Evolutionary conservation across 768 basidiomycete genomes (phyloP), one percentile per base, ranked within the genome.

Genomic region (Mycena leptocephala): DNA sequence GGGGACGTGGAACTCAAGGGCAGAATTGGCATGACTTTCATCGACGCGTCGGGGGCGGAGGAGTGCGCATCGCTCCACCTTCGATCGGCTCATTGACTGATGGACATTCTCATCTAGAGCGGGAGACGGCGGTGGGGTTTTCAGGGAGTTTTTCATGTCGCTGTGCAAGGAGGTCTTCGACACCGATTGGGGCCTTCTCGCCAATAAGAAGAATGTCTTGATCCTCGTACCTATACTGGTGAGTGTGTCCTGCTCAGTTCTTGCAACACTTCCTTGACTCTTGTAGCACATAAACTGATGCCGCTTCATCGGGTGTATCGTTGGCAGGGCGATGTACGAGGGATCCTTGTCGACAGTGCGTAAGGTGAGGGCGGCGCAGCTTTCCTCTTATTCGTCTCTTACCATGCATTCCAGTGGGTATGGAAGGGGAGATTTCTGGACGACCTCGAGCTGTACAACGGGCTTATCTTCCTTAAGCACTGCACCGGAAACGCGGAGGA

Each of bases 111-210:
- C 14, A 14, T 33, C 74, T 22, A 95, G 95, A 83, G 93, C 94
- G 22, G 98, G 97, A 0, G 98, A 99, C 77, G 97, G 98, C 2
- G 97, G 98, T 3, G 98, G 98, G 0, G 93, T 99, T 6, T 99
- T 98, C 89, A 99, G 99, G 83, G 98, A 99, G 83, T 98, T 99
- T 79, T 91, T 99, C 80, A 99, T 97, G 2, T 96, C 95, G 18
- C 84, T 99, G 22, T 94, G 93, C 72, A 97, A 95, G 81, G 98
- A 99, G 82, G 98, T 95, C 0, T 99, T 99, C 76, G 97, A 99
- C 80, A 94, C 95, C 2, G 93, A 99, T 81, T 93, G 97, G 6
- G 98, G 98, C 13, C 86, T 99, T 6, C 88, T 98, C 30, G 93
- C 92, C 32, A 99, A 94, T 72, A 92, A 92, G 84, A 95, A 96